Percentiles rank a stretch among this genome's conserved stretches.
These are phyloP conservation scores for Chytridiales sp. DNA, from an alignment of 371 early-diverging fungal species.

Conservation along the genomic window DNA sequence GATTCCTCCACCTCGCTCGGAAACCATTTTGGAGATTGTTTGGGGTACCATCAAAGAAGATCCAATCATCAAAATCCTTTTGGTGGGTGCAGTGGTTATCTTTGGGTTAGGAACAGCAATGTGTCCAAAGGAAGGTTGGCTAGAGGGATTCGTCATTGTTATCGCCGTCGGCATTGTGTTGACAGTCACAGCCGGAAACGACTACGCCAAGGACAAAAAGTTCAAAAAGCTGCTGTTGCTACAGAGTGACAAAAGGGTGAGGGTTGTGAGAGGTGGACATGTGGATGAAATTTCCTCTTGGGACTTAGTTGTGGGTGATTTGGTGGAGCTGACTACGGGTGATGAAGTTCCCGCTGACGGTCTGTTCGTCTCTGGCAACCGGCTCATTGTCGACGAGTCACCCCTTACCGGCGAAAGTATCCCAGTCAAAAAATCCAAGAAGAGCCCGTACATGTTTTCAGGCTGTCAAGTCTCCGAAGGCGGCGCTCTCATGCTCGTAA, in stretches of 20 bases:
- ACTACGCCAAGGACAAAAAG: slow-evolving; percentile 93
- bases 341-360: slow-evolving; percentile 60
- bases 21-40: slow-evolving; percentile 66
- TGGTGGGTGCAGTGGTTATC: slow-evolving; percentile 77
- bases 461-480: slow-evolving; percentile 88
- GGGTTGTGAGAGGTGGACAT: slow-evolving; percentile 49
- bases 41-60: slow-evolving; percentile 56
- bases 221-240: slow-evolving; percentile 68
- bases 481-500: slow-evolving; percentile 77
- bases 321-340: slow-evolving; percentile 54
- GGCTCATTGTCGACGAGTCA: slow-evolving; percentile 54
- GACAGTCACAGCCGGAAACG: slow-evolving; percentile 90
- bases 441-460: slow-evolving; percentile 82
- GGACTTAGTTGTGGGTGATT: slow-evolving; percentile 59
- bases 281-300: slow-evolving; percentile 48
- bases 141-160: slow-evolving; percentile 88
- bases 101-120: slow-evolving; percentile 67
- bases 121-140: slow-evolving; percentile 60
- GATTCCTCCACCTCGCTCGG: slow-evolving; percentile 65
- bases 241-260: slow-evolving; percentile 59
- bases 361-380: slow-evolving; percentile 39
- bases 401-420: slow-evolving; percentile 82
- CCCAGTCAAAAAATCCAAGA: slow-evolving; percentile 51
- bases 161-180: slow-evolving; percentile 89
- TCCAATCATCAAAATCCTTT: slow-evolving; percentile 59